phyloP scores from a whole-genome alignment of 2,329 filamentous ascomycete species.

The Fusarium sulawesiense region DNA sequence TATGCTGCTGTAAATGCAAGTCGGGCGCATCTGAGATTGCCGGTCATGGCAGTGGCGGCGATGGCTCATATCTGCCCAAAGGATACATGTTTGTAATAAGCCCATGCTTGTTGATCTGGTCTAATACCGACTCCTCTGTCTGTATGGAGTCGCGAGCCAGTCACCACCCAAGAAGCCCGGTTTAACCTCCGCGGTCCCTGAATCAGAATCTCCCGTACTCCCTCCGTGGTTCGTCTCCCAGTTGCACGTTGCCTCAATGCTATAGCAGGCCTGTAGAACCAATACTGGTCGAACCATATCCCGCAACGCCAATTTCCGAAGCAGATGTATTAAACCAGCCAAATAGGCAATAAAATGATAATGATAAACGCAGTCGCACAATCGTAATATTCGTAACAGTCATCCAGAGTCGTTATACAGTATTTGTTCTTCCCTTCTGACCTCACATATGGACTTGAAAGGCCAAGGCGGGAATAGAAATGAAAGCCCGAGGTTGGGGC shows the following conservation, averaged over 20 bases:
- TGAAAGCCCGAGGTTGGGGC: not conserved
- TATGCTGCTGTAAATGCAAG: slow-evolving; percentile 37
- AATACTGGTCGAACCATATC: slow-evolving; percentile 9
- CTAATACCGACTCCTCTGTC: slow-evolving; percentile 17
- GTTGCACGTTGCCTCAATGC: slow-evolving; percentile 30
- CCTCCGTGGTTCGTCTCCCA: slow-evolving; percentile 35
- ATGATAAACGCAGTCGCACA: slow-evolving; percentile 40
- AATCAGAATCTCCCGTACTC: slow-evolving; percentile 28
- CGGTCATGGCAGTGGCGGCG: slow-evolving; percentile 1
- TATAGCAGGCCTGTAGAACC: slow-evolving; percentile 19
- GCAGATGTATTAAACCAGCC: slow-evolving; percentile 41
- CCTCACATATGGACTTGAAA: slow-evolving; percentile 3
- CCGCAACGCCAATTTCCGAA: slow-evolving; percentile 47
- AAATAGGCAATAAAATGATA: slow-evolving; percentile 35
- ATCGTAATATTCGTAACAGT: slow-evolving; percentile 47
- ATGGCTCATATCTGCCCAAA: slow-evolving; percentile 20
- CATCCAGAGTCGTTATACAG: slow-evolving; percentile 47
- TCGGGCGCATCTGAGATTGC: slow-evolving; percentile 6
- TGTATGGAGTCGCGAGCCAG: slow-evolving; percentile 1
- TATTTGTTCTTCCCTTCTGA: slow-evolving; percentile 22
- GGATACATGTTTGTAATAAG: slow-evolving; percentile 7
- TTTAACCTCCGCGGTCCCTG: slow-evolving; percentile 26
- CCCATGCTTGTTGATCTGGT: slow-evolving; percentile 19
- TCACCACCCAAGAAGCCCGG: slow-evolving; percentile 27
- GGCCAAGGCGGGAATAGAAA: slow-evolving; percentile 4